Evolutionary conservation across 495 filamentous ascomycete genomes (phyloP).

Genomic region (Ascobolus immersus): DNA sequence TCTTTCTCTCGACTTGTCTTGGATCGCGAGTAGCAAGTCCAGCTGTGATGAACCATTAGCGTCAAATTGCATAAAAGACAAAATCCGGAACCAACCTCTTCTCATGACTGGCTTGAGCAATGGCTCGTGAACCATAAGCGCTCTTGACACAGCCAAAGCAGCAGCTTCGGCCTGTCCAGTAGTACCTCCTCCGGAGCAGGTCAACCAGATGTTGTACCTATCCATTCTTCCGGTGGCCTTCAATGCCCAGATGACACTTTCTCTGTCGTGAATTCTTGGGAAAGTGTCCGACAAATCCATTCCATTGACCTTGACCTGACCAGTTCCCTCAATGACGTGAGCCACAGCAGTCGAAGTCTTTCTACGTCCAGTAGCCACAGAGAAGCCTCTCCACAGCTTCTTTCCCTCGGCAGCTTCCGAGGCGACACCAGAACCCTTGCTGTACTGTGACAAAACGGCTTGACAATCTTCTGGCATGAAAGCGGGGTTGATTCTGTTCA

Average conservation of each 20-base stretch:
- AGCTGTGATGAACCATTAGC: constrained; percentile 30
- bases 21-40: constrained; percentile 79
- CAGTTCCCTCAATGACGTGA: constrained; percentile 71
- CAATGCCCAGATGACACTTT: constrained; percentile 69
- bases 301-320: constrained; percentile 72
- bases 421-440: constrained; percentile 47
- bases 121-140: constrained; percentile 71
- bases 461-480: constrained; percentile 45
- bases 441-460: constrained; percentile 37
- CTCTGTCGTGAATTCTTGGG: constrained; percentile 70
- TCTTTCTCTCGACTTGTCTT: constrained; percentile 89
- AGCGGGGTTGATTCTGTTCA: constrained; percentile 66
- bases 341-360: constrained; percentile 68
- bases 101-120: constrained; percentile 64
- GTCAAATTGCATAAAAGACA: constrained; percentile 3
- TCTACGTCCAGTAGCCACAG: constrained; percentile 52
- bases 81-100: constrained; percentile 40
- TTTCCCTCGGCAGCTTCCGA: constrained; percentile 29
- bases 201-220: constrained; percentile 91
- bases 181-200: constrained; percentile 57
- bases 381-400: constrained; percentile 46
- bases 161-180: constrained; percentile 92
- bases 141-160: constrained; percentile 74
- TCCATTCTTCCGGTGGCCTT: constrained; percentile 63
- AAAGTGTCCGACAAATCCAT: constrained; percentile 56